Base-by-base conservation (phyloP, 495 filamentous ascomycete genomes). In the Aspergillus asperescens region DNA sequence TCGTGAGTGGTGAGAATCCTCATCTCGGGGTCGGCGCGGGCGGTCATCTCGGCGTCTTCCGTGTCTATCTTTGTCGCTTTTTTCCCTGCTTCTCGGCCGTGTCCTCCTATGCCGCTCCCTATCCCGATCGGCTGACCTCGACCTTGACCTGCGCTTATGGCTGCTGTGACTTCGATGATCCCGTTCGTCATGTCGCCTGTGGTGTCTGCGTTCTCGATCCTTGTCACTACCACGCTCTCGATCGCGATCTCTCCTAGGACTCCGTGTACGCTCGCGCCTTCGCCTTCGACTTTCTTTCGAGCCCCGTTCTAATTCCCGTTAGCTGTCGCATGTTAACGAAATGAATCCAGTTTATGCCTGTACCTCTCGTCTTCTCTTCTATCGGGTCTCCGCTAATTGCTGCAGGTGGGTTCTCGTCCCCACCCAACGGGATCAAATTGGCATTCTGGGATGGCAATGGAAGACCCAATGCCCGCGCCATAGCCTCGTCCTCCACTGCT, bases 401-500 rank as follows among this genome's bases (percentile, higher is more conserved):
- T 59, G n/a, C n/a, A n/a, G n/a, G n/a, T n/a, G 23, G 60, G 63
- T 16, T 58, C 60, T 8, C 74, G 64, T 15, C 77, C 40, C 2
- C 62, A 9, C 74, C 68, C 15, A 78, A 41, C 1, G 72, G 74
- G 5, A 55, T 61, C 56, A 77, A 42, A 47, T 76, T 73, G 47
- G 76, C 69, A 60, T 78, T 77, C 32, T 69, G 79, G 48, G 42
- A 58, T 24, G 79, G 79, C 4, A 88, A 73, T 3, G 89, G 87
- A 16, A 94, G 75, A 0, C 93, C 93, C 54, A 97, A 64, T 0
- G 91, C 93, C 39, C 70, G 76, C 8, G 86, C 81, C 62, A 96
- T 80, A 0, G 91, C 93, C 67, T 96, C 94, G 62, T 92, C 85
- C 62, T 98, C 93, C 0, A 86, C 89, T 59, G 95, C 89, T 66